Conservation (phyloP, 345 rosid species). For the Eutrema yunnanense region DNA sequence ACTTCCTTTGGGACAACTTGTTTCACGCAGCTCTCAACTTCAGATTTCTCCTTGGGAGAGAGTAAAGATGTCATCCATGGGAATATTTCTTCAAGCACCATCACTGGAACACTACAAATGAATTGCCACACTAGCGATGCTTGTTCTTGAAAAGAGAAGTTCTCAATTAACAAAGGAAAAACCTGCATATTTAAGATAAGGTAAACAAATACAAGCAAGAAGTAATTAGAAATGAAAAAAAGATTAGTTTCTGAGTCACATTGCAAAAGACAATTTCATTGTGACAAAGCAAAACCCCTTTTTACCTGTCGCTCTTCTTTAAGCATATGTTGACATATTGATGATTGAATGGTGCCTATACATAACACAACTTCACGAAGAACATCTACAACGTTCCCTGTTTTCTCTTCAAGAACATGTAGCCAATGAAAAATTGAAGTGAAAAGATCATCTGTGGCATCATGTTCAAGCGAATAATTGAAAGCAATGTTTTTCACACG, state of each 20-base stretch:
- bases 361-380: conserved; percentile 45
- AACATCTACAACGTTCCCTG: conserved; percentile 20
- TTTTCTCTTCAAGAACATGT: conserved; percentile 32
- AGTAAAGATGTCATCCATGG: conserved; percentile 66
- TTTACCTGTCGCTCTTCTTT: conserved; percentile 83
- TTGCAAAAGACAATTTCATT: not conserved
- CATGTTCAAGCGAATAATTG: conserved; percentile 68
- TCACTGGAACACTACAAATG: conserved; percentile 59
- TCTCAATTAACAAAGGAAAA: conserved; percentile 54
- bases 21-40: conserved; percentile 35
- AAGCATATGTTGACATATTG: conserved; percentile 58
- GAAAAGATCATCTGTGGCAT: conserved; percentile 44
- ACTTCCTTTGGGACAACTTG: conserved; percentile 42
- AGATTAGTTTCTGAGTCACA: not conserved
- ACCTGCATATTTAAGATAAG: conserved; percentile 36
- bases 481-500: conserved; percentile 47
- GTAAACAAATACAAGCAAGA: not conserved
- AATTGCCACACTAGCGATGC: conserved; percentile 60
- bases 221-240: not conserved
- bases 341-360: conserved; percentile 46
- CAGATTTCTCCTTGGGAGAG: conserved; percentile 35
- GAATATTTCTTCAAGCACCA: conserved; percentile 50
- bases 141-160: conserved; percentile 53
- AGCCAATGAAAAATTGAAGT: conserved; percentile 39
- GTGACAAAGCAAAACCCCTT: not conserved